These are phyloP conservation scores for Decorospora gaudefroyi DNA, from an alignment of 2,329 filamentous ascomycete genomes.

Conservation along the genomic window DNA sequence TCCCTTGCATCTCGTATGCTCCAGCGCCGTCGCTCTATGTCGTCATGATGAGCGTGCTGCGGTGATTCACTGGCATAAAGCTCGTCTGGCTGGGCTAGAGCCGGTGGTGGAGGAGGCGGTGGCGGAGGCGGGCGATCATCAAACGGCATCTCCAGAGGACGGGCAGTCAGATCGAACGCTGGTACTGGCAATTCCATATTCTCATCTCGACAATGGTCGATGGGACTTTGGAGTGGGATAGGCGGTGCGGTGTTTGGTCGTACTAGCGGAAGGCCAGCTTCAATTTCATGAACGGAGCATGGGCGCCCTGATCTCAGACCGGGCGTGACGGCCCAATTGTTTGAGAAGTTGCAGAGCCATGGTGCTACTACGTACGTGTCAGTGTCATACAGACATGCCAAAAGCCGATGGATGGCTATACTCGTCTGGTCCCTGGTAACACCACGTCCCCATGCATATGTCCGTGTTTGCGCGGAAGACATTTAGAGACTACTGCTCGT, in stretches of 20 bases:
- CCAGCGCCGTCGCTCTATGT: constrained; percentile 7
- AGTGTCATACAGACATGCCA: neutral
- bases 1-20: constrained; percentile 5
- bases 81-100: neutral
- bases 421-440: too few relatives aligned
- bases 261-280: too few relatives aligned
- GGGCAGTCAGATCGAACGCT: neutral
- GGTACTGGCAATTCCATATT: neutral
- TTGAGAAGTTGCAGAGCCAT: neutral
- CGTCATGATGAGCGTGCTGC: too few relatives aligned
- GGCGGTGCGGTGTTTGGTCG: too few relatives aligned
- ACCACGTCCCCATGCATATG: too few relatives aligned
- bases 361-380: neutral
- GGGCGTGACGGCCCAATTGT: neutral
- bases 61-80: too few relatives aligned
- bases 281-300: too few relatives aligned
- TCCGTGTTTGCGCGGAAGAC: too few relatives aligned
- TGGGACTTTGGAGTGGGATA: neutral
- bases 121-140: neutral
- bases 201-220: neutral
- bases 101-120: neutral
- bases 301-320: neutral
- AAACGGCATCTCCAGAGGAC: neutral
- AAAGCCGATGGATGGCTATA: too few relatives aligned
- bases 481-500: too few relatives aligned